phyloP scores from a whole-genome alignment of 2,329 filamentous ascomycete species.

The Claviceps monticola region DNA sequence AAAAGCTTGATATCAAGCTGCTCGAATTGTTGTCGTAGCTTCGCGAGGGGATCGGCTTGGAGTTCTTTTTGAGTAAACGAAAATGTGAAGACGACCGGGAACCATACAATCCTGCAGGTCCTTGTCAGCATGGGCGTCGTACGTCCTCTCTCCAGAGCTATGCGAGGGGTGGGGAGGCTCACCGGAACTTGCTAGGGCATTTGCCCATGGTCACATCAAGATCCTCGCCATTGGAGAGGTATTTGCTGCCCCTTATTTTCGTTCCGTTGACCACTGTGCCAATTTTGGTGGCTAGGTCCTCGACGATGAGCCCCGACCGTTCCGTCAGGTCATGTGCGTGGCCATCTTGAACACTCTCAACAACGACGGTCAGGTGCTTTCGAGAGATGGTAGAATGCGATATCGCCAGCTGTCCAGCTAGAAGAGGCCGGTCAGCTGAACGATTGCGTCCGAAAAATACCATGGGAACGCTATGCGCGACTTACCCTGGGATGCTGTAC shows the following conservation, averaged over 20 bases:
- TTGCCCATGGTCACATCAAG: conserved; percentile 61
- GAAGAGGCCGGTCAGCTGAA: not conserved
- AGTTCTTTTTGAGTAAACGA: conserved; percentile 53
- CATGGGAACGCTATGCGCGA: not conserved
- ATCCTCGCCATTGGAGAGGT: conserved; percentile 31
- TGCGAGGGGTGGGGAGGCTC: conserved; percentile 6
- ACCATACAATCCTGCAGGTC: conserved; percentile 55
- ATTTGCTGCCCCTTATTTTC: conserved; percentile 49
- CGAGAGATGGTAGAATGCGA: conserved; percentile 74
- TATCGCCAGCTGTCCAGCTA: conserved; percentile 55
- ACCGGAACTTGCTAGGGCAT: conserved; percentile 51
- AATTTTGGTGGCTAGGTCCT: conserved; percentile 71
- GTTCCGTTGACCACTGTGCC: conserved; percentile 68
- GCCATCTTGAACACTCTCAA: conserved; percentile 49
- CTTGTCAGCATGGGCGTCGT: not conserved
- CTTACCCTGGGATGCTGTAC: conserved; percentile 54
- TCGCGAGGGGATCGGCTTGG: conserved; percentile 49
- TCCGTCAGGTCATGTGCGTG: conserved; percentile 51
- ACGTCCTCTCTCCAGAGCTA: not conserved
- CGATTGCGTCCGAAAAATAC: not conserved
- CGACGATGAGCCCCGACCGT: conserved; percentile 57
- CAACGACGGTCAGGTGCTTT: conserved; percentile 69
- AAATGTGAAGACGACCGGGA: conserved; percentile 67
- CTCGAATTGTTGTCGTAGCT: conserved; percentile 54
- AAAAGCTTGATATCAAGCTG: conserved; percentile 80